Evolutionary conservation across 495 filamentous ascomycete species (phyloP).

Genomic region (Lophiostoma macrostomum): DNA sequence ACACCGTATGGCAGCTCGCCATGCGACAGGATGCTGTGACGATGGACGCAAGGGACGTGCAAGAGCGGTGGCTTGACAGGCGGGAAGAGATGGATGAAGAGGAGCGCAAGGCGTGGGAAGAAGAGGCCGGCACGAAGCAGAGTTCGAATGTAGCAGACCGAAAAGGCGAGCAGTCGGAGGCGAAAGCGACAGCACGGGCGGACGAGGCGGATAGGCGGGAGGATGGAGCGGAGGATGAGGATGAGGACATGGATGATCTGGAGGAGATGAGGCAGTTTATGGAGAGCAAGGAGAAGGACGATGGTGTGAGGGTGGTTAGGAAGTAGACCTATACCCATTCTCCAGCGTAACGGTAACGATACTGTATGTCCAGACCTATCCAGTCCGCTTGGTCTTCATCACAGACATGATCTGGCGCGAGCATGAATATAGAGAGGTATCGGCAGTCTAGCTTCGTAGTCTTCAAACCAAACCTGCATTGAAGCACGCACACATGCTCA

Average conservation of each 20-base stretch:
- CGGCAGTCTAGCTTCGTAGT: too few relatives aligned
- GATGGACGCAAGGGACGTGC: slow-evolving; percentile 81
- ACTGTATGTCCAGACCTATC: too few relatives aligned
- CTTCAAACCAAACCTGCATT: too few relatives aligned
- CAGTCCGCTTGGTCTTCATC: too few relatives aligned
- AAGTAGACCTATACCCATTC: slow-evolving; percentile 25
- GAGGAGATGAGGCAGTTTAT: slow-evolving; percentile 36
- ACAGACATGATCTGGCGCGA: too few relatives aligned
- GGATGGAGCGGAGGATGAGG: slow-evolving; percentile 15
- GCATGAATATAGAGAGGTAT: too few relatives aligned
- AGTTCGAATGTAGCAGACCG: slow-evolving; percentile 31
- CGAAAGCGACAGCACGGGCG: too few relatives aligned
- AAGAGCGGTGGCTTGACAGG: slow-evolving; percentile 90
- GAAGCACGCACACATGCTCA: too few relatives aligned
- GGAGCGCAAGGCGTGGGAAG: slow-evolving; percentile 70
- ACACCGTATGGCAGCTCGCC: slow-evolving; percentile 87
- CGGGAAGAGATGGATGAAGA: slow-evolving; percentile 83
- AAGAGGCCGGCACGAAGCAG: slow-evolving; percentile 44
- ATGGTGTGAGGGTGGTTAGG: slow-evolving; percentile 37
- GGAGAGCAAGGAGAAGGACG: slow-evolving; percentile 30
- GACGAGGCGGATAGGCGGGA: slow-evolving; percentile 19
- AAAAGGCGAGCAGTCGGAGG: too few relatives aligned
- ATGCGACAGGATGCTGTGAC: slow-evolving; percentile 79
- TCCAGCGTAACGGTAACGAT: too few relatives aligned
- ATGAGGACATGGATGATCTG: slow-evolving; percentile 35